Conservation (phyloP, 2,329 filamentous ascomycete genomes). For the Pochonia chlamydosporia region DNA sequence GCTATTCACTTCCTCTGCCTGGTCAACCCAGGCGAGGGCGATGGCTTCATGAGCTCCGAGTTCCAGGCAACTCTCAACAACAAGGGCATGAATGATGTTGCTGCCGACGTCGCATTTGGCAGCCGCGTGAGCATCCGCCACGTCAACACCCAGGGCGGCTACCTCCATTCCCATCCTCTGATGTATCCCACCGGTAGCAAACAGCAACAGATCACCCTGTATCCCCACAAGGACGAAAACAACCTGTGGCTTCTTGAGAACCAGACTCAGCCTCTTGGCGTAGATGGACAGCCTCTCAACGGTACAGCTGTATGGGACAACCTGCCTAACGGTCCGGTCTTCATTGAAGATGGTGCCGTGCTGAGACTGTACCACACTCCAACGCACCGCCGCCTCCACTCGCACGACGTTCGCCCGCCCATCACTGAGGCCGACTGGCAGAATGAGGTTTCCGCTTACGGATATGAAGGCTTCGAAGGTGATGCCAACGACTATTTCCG, state of each 20-base stretch:
- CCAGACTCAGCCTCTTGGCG: slow-evolving; percentile 81
- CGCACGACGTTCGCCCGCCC: slow-evolving; percentile 85
- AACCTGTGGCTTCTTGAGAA: slow-evolving; percentile 94
- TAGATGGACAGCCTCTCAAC: slow-evolving; percentile 69
- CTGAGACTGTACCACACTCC: slow-evolving; percentile 77
- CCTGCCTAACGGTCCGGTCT: slow-evolving; percentile 51
- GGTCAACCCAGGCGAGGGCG: slow-evolving; percentile 90
- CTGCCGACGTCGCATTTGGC: slow-evolving; percentile 85
- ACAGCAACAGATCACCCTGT: slow-evolving; percentile 97
- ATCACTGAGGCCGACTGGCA: slow-evolving; percentile 90
- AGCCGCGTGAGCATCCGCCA: slow-evolving; percentile 84
- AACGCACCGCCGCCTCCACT: slow-evolving; percentile 87
- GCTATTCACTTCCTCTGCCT: slow-evolving; percentile 93
- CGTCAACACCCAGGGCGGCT: slow-evolving; percentile 95
- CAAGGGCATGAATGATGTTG: slow-evolving; percentile 92
- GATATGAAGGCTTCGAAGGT: slow-evolving; percentile 92
- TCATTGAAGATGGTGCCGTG: slow-evolving; percentile 73
- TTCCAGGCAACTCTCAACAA: slow-evolving; percentile 97
- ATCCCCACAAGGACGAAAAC: slow-evolving; percentile 98
- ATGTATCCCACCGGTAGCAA: slow-evolving; percentile 98
- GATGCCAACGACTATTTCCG: slow-evolving; percentile 96
- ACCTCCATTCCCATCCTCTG: slow-evolving; percentile 90
- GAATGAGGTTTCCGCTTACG: slow-evolving; percentile 93
- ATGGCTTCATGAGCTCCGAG: slow-evolving; percentile 99
- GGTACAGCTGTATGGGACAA: slow-evolving; percentile 82